phyloP scores from a whole-genome alignment of 2,329 filamentous ascomycete species.

The Arachnopeziza araneosa region DNA sequence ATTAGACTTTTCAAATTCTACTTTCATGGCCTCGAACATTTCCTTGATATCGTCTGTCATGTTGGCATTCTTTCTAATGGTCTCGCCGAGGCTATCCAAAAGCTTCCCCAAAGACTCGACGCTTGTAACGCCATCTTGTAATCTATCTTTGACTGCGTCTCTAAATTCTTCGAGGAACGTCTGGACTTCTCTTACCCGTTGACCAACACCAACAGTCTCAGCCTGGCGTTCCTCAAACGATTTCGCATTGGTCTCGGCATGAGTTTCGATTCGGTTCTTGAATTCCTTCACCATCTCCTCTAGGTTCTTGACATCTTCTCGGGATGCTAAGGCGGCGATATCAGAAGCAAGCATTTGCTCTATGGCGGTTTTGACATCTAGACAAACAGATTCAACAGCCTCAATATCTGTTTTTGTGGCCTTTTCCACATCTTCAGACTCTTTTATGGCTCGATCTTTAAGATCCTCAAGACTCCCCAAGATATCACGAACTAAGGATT shows the following conservation, averaged over 20 bases:
- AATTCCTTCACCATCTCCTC: constrained; percentile 66
- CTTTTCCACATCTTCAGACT: constrained; percentile 45
- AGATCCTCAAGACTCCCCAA: constrained; percentile 71
- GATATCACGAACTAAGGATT: constrained; percentile 73
- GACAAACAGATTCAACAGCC: constrained; percentile 70
- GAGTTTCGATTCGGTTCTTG: constrained; percentile 59
- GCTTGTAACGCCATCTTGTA: constrained; percentile 68
- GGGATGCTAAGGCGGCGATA: constrained; percentile 64
- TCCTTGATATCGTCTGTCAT: constrained; percentile 62
- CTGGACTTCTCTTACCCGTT: constrained; percentile 76
- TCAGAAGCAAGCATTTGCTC: constrained; percentile 69
- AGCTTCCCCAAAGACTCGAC: constrained; percentile 69
- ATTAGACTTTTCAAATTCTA: constrained; percentile 83
- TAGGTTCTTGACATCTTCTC: constrained; percentile 69
- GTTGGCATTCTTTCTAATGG: constrained; percentile 50
- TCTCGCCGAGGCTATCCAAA: constrained; percentile 61
- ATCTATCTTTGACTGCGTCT: constrained; percentile 66
- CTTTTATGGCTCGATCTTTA: constrained; percentile 41
- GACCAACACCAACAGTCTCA: constrained; percentile 72
- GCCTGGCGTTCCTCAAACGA: constrained; percentile 78
- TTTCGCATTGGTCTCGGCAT: constrained; percentile 69
- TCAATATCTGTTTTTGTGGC: constrained; percentile 80
- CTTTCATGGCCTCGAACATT: constrained; percentile 68
- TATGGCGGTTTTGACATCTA: constrained; percentile 77
- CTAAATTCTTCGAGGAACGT: constrained; percentile 72